Evolutionary conservation across 225 moss, liverwort and hornwort species (phyloP), one percentile per base, ranked within the genome.

Genomic region (Physcomitrellopsis africana): DNA sequence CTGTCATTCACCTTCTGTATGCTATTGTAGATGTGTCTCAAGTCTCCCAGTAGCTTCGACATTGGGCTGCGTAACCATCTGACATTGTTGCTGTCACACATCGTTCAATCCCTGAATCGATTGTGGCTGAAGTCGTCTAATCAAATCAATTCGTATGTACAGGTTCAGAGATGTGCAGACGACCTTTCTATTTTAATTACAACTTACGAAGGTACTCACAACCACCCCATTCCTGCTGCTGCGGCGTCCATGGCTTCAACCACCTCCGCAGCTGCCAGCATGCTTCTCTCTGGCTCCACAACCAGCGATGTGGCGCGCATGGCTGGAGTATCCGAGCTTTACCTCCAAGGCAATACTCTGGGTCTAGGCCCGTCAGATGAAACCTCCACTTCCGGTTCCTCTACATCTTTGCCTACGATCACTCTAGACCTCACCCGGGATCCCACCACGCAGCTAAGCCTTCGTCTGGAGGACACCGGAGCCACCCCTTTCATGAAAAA

Each of bases 91-190:
- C 7, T 7, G 1, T 7, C 32, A 37, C 32, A 4, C 32, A 37
- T 37, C 32, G 7, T 37, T 37, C 32, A 4, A 37, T 37, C 32
- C 5, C 3, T 37, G 32, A 37, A 7, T 37, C 32, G 32, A 37
- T 37, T 37, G 32, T 37, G 32, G 32, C 32, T 37, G 32, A 37
- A 37, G 32, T 29, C 29, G 29, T 37, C 32, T 37, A 37, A 37
- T 37, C 4, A 37, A 37, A 4, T 37, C 32, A 37, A 37, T 2
- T 9, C 16, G 10, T 44, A 57, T 41, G 14, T 65, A 59, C 84
- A 92, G 92, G 90, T 92, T 14, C 92, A 92, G 80, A 82, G 84
- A 62, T 90, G 84, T 32, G 92, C 92, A n/a, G 83, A 83, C 29
- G 92, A 92, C 77, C 37, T 48, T 20, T 86, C 92, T 17, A 78